These are phyloP conservation scores for Malassezia caprae DNA, from an alignment of 1,284 basidiomycete species.

Conservation along the genomic window DNA sequence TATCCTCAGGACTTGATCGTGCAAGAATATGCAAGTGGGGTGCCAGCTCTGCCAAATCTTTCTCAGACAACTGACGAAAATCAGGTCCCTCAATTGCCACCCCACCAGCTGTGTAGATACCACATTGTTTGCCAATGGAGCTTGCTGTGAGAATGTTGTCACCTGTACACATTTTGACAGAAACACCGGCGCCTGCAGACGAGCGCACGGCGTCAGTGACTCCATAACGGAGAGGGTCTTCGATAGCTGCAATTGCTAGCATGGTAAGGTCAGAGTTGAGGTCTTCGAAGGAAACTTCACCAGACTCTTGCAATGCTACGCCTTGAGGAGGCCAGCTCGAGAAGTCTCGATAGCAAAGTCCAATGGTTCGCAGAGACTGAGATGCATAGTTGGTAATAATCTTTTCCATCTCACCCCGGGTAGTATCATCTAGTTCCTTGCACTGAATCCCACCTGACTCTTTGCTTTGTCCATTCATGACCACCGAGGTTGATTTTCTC, in stretches of 20 bases:
- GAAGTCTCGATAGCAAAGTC: constrained; percentile 83
- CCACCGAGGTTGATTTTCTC: neutral
- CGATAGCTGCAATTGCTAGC: constrained; percentile 81
- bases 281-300: constrained; percentile 60
- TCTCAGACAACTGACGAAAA: constrained; percentile 53
- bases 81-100: constrained; percentile 92
- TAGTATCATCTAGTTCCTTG: constrained; percentile 6
- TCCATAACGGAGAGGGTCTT: constrained; percentile 84
- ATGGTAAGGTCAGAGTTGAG: constrained; percentile 68
- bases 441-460: neutral
- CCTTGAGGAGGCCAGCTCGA: constrained; percentile 65
- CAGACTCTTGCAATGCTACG: constrained; percentile 52
- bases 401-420: constrained; percentile 63
- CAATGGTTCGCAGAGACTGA: constrained; percentile 84
- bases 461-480: neutral
- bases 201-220: constrained; percentile 77
- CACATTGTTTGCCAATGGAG: constrained; percentile 88
- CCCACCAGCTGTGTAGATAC: constrained; percentile 81
- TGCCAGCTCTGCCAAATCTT: constrained; percentile 53
- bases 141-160: constrained; percentile 80
- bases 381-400: constrained; percentile 96
- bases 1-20: constrained; percentile 94
- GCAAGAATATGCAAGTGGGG: constrained; percentile 60
- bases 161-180: constrained; percentile 96
- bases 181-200: constrained; percentile 80